phyloP scores from a whole-genome alignment of 1,284 basidiomycete species.

The Coniferiporia sulphurascens region DNA sequence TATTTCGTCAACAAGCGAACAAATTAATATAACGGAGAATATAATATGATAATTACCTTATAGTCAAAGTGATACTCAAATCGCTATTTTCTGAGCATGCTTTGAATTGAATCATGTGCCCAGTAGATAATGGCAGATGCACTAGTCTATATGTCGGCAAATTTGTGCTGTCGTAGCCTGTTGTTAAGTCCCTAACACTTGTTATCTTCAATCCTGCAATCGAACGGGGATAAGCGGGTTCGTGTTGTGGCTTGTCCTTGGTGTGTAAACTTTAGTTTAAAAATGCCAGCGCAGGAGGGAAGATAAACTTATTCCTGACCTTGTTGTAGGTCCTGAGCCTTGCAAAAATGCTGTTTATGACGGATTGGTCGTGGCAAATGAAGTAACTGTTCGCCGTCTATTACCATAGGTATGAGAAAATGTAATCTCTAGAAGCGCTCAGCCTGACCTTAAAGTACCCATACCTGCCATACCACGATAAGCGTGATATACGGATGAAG shows the following conservation, averaged over 20 bases:
- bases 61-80: constrained; percentile 57
- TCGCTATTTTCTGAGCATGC: constrained; percentile 39
- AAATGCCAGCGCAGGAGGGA: not conserved
- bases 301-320: constrained; percentile 27
- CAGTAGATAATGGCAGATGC: constrained; percentile 67
- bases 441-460: constrained; percentile 51
- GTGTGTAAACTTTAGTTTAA: constrained; percentile 17
- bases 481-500: not conserved
- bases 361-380: constrained; percentile 58
- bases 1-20: constrained; percentile 9
- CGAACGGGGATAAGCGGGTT: constrained; percentile 48
- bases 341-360: constrained; percentile 63
- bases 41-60: constrained; percentile 39
- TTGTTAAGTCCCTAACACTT: constrained; percentile 68
- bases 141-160: constrained; percentile 60
- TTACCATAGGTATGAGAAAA: not conserved
- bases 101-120: constrained; percentile 81
- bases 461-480: constrained; percentile 30
- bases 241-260: constrained; percentile 22
- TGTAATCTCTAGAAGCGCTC: constrained; percentile 20
- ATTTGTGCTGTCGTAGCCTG: constrained; percentile 67
- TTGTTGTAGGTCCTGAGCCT: constrained; percentile 53
- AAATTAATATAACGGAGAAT: not conserved
- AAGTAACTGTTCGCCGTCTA: constrained; percentile 83
- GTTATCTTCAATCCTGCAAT: constrained; percentile 59